Conservation (phyloP, 192 early-diverging fungal genomes). For the Phlyctochytrium arcticum region DNA sequence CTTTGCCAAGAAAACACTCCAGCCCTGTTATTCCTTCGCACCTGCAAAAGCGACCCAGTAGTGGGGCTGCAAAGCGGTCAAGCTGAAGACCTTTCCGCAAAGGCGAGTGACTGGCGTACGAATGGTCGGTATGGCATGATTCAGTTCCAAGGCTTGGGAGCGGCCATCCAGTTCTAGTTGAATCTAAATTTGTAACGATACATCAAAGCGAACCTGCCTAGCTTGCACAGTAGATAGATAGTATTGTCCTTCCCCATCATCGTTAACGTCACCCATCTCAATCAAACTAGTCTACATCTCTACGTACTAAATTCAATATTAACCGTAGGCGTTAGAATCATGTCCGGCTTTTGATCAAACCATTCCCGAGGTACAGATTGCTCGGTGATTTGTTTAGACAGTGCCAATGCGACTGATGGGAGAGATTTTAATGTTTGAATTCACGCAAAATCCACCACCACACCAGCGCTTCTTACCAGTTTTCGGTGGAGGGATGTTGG, state of each 20-base stretch:
- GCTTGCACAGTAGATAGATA: too few relatives aligned
- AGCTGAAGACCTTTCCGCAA: conserved; percentile 44
- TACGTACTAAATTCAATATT: neutral
- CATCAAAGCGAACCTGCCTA: too few relatives aligned
- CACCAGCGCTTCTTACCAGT: too few relatives aligned
- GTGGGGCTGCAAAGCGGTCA: conserved; percentile 63
- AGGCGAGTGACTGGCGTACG: conserved; percentile 46
- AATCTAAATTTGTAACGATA: too few relatives aligned
- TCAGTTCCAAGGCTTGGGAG: neutral
- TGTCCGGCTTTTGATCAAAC: conserved; percentile 19
- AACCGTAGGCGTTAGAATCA: conserved; percentile 9
- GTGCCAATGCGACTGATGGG: conserved; percentile 19
- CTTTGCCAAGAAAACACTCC: conserved; percentile 43
- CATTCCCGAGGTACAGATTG: conserved; percentile 19
- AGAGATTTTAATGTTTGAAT: too few relatives aligned
- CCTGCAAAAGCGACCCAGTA: conserved; percentile 82
- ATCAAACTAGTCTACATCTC: too few relatives aligned
- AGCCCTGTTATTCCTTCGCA: conserved; percentile 72
- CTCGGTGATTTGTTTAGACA: conserved; percentile 19
- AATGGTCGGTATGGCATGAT: conserved; percentile 42
- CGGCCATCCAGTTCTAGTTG: too few relatives aligned
- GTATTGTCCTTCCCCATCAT: too few relatives aligned
- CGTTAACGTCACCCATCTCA: too few relatives aligned
- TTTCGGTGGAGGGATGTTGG: neutral
- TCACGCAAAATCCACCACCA: too few relatives aligned